phyloP scores from a whole-genome alignment of 805 yeast species.

The Yamadazyma laniorum region DNA sequence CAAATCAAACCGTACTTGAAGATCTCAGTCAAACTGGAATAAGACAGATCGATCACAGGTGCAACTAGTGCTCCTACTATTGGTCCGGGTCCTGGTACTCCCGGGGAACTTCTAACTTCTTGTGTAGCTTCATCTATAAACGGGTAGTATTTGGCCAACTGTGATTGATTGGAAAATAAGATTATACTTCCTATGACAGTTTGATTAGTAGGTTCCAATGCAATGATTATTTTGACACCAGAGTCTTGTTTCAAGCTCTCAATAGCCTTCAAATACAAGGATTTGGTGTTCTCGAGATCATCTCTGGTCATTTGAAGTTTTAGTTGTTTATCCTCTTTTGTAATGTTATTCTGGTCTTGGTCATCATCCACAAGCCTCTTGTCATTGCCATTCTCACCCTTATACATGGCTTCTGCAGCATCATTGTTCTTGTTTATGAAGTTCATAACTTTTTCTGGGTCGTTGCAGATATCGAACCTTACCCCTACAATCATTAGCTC shows the following conservation, averaged over 20 bases:
- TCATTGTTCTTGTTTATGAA: slow-evolving; percentile 25
- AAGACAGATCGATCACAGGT: slow-evolving; percentile 51
- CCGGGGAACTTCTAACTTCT: slow-evolving; percentile 7
- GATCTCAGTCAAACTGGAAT: slow-evolving; percentile 51
- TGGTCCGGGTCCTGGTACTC: background rate
- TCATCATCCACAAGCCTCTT: slow-evolving; percentile 2
- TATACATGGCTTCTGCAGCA: background rate
- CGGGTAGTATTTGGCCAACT: slow-evolving; percentile 49
- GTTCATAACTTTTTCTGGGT: slow-evolving; percentile 40
- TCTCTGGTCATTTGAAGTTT: slow-evolving; percentile 2
- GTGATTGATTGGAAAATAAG: slow-evolving; percentile 46
- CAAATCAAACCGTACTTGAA: slow-evolving; percentile 58
- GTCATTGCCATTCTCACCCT: background rate
- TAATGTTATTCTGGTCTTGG: slow-evolving; percentile 7
- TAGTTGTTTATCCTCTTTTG: background rate
- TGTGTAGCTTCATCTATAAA: slow-evolving; percentile 43
- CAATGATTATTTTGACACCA: slow-evolving; percentile 48
- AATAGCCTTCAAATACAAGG: slow-evolving; percentile 39
- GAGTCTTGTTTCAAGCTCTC: slow-evolving; percentile 26
- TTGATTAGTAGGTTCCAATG: slow-evolving; percentile 52
- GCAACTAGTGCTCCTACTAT: slow-evolving; percentile 53
- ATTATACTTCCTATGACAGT: slow-evolving; percentile 53
- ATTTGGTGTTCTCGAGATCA: slow-evolving; percentile 22
- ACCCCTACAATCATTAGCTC: slow-evolving; percentile 58
- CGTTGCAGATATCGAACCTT: slow-evolving; percentile 52